phyloP scores from a whole-genome alignment of 257 asterid genomes.

The Thymus mandschuricus region DNA sequence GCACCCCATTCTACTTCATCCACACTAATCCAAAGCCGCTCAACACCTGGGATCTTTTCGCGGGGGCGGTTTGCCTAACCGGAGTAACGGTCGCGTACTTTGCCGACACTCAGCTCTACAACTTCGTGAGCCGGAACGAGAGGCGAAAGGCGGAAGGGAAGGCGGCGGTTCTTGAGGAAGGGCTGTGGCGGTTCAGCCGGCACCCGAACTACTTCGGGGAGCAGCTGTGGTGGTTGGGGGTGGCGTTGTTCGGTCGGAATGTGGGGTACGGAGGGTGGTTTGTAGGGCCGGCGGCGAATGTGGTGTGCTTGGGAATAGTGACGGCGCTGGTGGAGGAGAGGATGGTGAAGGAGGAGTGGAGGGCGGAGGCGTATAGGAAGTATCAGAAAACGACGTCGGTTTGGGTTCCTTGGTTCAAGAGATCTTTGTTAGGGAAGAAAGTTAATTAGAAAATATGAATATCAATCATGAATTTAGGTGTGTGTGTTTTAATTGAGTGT shows the following conservation, averaged over 20 bases:
- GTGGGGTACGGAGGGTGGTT: conserved; percentile 57
- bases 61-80: conserved; percentile 51
- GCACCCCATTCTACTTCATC: conserved; percentile 74
- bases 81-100: conserved; percentile 68
- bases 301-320: conserved; percentile 76
- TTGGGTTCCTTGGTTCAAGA: conserved; percentile 88
- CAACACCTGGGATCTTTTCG: conserved; percentile 57
- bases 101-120: conserved; percentile 79
- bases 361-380: conserved; percentile 69
- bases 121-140: conserved; percentile 53
- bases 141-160: conserved; percentile 48
- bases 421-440: conserved; percentile 33
- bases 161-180: conserved; percentile 69
- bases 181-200: conserved; percentile 76
- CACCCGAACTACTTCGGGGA: conserved; percentile 95
- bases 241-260: conserved; percentile 69
- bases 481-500: neutral
- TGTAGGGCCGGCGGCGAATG: conserved; percentile 67
- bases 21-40: conserved; percentile 53
- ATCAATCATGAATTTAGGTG: no score
- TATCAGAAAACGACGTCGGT: conserved; percentile 76
- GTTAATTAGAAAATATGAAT: conserved; percentile 28
- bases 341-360: conserved; percentile 69
- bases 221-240: conserved; percentile 98
- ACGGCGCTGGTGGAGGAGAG: conserved; percentile 81